Conservation (phyloP, 345 rosid species). For the Jatropha curcas region DNA sequence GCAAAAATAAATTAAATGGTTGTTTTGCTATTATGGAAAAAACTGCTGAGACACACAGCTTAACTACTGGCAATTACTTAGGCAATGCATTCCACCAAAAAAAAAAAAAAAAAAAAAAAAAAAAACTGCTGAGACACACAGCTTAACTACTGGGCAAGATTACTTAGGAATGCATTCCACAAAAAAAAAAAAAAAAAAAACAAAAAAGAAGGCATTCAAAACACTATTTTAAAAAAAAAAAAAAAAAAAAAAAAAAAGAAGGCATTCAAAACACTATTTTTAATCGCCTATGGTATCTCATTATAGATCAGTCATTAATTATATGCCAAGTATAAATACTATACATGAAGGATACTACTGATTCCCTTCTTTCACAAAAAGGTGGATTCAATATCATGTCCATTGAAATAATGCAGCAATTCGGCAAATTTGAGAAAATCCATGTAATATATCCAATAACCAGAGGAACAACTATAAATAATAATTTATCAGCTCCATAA, state of each 20-base stretch:
- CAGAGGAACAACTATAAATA: conserved; percentile 1
- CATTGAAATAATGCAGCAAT: conserved; percentile 1
- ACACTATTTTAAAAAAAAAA: too few relatives aligned
- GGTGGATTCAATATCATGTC: conserved; percentile 1
- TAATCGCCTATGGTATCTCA: not conserved
- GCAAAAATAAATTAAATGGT: not conserved
- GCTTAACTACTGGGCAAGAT: not conserved
- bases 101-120: not conserved
- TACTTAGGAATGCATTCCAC: not conserved
- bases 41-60: not conserved
- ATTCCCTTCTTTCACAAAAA: not conserved
- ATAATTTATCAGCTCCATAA: conserved; percentile 20
- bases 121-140: not conserved
- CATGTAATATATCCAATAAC: conserved; percentile 1
- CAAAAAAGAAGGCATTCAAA: too few relatives aligned
- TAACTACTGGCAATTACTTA: not conserved
- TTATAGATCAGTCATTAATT: conserved; percentile 11
- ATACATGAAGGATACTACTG: not conserved
- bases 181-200: not conserved
- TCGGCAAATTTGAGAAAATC: conserved; percentile 9
- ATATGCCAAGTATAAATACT: not conserved
- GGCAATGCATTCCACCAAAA: not conserved
- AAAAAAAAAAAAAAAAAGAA: not conserved
- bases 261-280: not conserved
- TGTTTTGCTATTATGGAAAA: not conserved